Evolutionary conservation across 192 early-diverging fungal species (phyloP), one percentile per base, ranked within the genome.

Genomic region (Pilaira anomala): DNA sequence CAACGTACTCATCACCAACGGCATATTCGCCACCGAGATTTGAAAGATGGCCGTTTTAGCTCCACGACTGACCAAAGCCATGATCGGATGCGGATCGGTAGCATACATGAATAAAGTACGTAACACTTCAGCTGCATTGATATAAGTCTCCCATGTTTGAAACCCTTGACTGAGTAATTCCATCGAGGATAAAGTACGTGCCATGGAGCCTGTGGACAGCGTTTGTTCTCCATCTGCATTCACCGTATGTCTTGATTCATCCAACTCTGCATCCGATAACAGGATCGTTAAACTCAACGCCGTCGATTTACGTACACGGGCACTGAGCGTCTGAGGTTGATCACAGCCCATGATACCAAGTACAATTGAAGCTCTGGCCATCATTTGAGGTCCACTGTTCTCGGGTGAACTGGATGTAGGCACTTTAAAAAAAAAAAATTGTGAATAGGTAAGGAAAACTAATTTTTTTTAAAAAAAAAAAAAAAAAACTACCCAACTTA

Each of bases 81-180:
- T 69, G 19, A 45, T 65, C 0, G 77, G 7, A 8, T 73, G 71
- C 11, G 66, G 39, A 39, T 83, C 79, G 33, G 72, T 71, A 0
- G 85, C 77, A 61, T 85, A 78, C 1, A 66, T 45, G 59, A 92
- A 86, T 0, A 93, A 48, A 0, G 79, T 83, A 3, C 82, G 71
- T 0, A 93, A 67, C 1, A 92, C 79, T 6, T 70, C 74, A 11
- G 85, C 68, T 0, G 84, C 80, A 60, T 91, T 91, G 33, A 91
- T 79, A 65, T 86, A 87, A 6, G 89, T 77, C 49, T 93, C 89
- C 90, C 90, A 93, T 0, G 74, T 72, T 33, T 76, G 44, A 73
- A 91, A 93, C 5, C 91, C 92, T 44, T 79, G 75, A 0, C 86
- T 86, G 0, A 93, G 59, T 3, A 94, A 51, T 54, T 93, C 90